Conservation (phyloP, 164 flowering plant species). For the Vitis rotundifolia region DNA sequence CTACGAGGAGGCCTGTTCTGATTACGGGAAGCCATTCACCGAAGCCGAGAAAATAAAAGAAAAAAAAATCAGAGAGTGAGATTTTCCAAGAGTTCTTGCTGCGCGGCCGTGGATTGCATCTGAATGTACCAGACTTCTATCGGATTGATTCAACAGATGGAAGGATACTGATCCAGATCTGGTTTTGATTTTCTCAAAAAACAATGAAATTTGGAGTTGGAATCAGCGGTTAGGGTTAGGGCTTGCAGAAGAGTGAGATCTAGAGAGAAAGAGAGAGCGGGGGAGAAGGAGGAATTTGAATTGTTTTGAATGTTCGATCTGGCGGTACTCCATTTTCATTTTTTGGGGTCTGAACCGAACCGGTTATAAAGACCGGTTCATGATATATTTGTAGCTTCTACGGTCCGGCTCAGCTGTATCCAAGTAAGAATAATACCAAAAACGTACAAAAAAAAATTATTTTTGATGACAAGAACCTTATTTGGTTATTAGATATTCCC, state of each 20-base stretch:
- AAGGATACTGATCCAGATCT: background rate
- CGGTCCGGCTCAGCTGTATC: too few species aligned
- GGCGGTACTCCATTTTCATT: slow-evolving; percentile 10
- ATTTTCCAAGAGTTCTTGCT: background rate
- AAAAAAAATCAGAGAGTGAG: background rate
- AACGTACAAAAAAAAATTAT: too few species aligned
- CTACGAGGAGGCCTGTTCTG: slow-evolving; percentile 46
- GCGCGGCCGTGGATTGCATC: background rate
- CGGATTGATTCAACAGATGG: background rate
- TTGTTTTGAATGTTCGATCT: slow-evolving; percentile 8
- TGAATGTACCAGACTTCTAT: background rate
- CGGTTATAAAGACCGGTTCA: too few species aligned
- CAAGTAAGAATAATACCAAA: too few species aligned
- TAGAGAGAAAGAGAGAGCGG: background rate
- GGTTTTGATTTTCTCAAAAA: too few species aligned
- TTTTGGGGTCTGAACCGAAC: slow-evolving; percentile 8
- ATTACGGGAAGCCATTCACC: slow-evolving; percentile 30
- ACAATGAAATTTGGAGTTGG: background rate
- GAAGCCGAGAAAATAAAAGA: background rate
- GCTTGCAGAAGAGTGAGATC: slow-evolving; percentile 9
- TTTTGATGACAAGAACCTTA: too few species aligned
- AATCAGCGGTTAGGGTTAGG: slow-evolving; percentile 12
- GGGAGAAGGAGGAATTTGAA: slow-evolving; percentile 13
- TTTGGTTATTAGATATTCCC: too few species aligned
- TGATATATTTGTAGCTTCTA: too few species aligned